Conservation (phyloP, 768 basidiomycete genomes). For the Astraeus odoratus region DNA sequence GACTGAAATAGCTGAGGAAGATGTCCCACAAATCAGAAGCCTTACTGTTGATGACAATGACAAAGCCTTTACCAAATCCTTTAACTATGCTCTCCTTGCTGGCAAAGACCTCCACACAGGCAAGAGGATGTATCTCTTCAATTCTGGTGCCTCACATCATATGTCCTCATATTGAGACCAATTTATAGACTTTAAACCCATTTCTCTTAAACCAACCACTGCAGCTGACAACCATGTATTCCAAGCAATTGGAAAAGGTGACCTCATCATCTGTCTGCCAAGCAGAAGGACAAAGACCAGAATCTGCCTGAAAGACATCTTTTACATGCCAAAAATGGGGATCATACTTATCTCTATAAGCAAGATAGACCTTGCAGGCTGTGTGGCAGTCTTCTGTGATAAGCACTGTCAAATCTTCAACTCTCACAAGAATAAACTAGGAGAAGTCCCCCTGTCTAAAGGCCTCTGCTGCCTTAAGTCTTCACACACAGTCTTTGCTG, state of each 20-base stretch:
- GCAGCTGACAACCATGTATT: not conserved
- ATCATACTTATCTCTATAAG: slow-evolving; percentile 4
- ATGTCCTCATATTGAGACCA: not conserved
- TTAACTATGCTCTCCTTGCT: not conserved
- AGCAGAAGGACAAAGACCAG: not conserved
- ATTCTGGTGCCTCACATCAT: not conserved
- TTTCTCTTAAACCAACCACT: not conserved
- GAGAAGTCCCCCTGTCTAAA: not conserved
- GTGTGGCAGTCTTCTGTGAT: slow-evolving; percentile 1
- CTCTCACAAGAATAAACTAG: not conserved
- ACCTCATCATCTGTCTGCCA: not conserved
- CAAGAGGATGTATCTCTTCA: not conserved
- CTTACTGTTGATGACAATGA: not conserved
- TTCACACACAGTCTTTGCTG: not conserved
- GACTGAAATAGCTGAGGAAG: too few species aligned
- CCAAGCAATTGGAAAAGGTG: not conserved
- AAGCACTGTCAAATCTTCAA: slow-evolving; percentile 1
- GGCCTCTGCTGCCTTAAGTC: not conserved
- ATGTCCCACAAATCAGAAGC: too few species aligned
- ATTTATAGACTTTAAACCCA: not conserved
- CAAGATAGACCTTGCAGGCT: not conserved
- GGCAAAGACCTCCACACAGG: not conserved
- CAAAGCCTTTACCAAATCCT: not conserved
- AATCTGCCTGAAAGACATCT: not conserved
- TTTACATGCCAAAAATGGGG: too few species aligned